Base-by-base conservation (phyloP, 768 basidiomycete species). In the Coprinellus micaceus region DNA sequence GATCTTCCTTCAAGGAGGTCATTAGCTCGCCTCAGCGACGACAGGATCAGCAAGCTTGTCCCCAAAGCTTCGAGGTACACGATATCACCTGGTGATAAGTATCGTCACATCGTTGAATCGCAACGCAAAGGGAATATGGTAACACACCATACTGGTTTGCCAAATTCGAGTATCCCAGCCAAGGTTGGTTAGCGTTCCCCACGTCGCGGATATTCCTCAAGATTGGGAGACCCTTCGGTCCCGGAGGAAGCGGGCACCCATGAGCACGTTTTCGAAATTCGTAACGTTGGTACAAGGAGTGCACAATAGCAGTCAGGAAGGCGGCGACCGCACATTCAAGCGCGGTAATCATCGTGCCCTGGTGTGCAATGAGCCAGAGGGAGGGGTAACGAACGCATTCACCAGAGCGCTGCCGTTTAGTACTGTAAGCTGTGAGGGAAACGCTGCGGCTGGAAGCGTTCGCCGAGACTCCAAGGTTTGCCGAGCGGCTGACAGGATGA, bases 121-220 rank as follows among this genome's bases (percentile, higher is more conserved):
- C 22, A 19, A n/a, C 3, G 13, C n/a, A 19, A 7, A 50, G 11
- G n/a, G 44, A 4, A 21, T 17, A 26, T n/a, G 19, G 13, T 22
- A 7, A 58, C 58, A 17, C 24, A 65, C 66, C 61, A 54, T 65
- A 64, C 29, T 30, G 54, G 57, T 63, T 65, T 19, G 50, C 53
- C 64, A 61, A 67, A 25, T 60, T 22, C 24, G 59, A 54, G 30
- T 59, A 67, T 5, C 53, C 54, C 28, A 63, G 21, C 66, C 66
- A 67, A 26, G 60, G 58, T 46, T 43, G 15, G 15, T 60, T 61
- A 5, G 57, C 58, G 12, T 46, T 54, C 3, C 61, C 56, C 15
- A 62, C 33, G n/a, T 64, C 58, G 19, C 60, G 52, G 22, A 61
- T 48, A 54, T 61, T 63, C 1, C 64, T 64, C 13, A 65, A 57